These are phyloP conservation scores for Solanum paucissectum DNA, from an alignment of 257 asterid species.

Conservation along the genomic window DNA sequence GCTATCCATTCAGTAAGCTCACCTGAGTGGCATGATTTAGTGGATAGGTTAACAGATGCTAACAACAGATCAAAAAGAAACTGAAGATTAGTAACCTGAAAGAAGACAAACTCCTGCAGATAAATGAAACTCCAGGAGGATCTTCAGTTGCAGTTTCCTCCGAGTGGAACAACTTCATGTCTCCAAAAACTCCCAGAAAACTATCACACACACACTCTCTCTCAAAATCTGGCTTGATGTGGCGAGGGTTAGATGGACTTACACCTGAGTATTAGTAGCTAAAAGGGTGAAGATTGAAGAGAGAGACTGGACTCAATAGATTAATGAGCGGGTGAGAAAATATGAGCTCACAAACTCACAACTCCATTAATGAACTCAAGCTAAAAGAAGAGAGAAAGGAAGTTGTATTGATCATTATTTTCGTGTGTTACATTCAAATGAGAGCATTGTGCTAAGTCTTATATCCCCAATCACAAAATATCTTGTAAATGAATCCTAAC, in stretches of 20 bases:
- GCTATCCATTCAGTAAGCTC: not conserved
- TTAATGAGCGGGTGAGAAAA: not conserved
- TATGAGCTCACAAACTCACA: not conserved
- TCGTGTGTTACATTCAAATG: not conserved
- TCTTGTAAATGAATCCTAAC: not conserved
- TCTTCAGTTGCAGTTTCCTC: not conserved
- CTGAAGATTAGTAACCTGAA: not conserved
- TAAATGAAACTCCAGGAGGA: not conserved
- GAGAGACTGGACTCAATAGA: not conserved
- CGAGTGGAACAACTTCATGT: not conserved
- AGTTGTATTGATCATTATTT: not conserved
- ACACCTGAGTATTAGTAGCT: not conserved
- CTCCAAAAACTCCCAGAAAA: not conserved
- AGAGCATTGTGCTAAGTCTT: not conserved
- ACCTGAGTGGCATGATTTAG: not conserved
- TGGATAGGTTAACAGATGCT: not conserved
- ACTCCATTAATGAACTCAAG: not conserved
- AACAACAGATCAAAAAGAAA: not conserved
- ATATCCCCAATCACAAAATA: not conserved
- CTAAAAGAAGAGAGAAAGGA: not conserved
- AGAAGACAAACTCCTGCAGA: not conserved
- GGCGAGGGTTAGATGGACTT: not conserved
- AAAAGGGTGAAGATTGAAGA: not conserved
- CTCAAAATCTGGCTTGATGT: not conserved
- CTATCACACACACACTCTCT: not conserved